phyloP scores from a whole-genome alignment of 2,329 filamentous ascomycete genomes.

The Aspergillus alliaceus region DNA sequence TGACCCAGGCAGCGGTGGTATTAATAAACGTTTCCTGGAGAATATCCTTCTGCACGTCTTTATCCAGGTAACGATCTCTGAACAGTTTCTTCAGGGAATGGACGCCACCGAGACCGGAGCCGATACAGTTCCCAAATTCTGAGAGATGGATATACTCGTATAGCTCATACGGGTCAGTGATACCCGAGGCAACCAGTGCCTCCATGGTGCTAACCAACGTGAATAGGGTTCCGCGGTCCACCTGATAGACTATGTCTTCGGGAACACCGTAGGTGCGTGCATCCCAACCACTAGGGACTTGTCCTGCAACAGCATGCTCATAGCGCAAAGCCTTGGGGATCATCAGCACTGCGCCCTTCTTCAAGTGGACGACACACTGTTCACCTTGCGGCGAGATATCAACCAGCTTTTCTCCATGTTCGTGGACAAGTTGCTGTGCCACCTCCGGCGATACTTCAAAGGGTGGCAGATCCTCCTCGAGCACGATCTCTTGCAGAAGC shows the following conservation, averaged over 20 bases:
- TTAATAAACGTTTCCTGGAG: slow-evolving; percentile 99
- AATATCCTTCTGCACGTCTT: slow-evolving; percentile 97
- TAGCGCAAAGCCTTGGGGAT: slow-evolving; percentile 97
- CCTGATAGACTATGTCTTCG: slow-evolving; percentile 95
- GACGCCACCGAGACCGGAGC: slow-evolving; percentile 96
- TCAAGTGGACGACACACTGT: slow-evolving; percentile 90
- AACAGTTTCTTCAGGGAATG: slow-evolving; percentile 94
- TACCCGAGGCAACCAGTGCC: slow-evolving; percentile 84
- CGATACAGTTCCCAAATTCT: slow-evolving; percentile 96
- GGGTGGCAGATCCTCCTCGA: slow-evolving; percentile 93
- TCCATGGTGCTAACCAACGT: slow-evolving; percentile 93
- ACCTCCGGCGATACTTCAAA: slow-evolving; percentile 98
- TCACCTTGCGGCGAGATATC: slow-evolving; percentile 94
- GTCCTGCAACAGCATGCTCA: slow-evolving; percentile 93
- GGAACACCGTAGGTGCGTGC: slow-evolving; percentile 94
- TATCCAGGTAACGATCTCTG: slow-evolving; percentile 94
- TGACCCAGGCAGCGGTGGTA: slow-evolving; percentile 99
- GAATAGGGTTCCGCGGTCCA: slow-evolving; percentile 93
- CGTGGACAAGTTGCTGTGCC: slow-evolving; percentile 92
- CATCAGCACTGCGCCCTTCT: slow-evolving; percentile 91
- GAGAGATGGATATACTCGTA: slow-evolving; percentile 99
- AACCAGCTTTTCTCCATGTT: slow-evolving; percentile 96
- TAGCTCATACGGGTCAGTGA: slow-evolving; percentile 98
- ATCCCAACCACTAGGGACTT: slow-evolving; percentile 96
- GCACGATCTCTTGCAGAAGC: slow-evolving; percentile 93